phyloP scores from a whole-genome alignment of 2,329 filamentous ascomycete genomes.

The Colletotrichum caudatum region DNA sequence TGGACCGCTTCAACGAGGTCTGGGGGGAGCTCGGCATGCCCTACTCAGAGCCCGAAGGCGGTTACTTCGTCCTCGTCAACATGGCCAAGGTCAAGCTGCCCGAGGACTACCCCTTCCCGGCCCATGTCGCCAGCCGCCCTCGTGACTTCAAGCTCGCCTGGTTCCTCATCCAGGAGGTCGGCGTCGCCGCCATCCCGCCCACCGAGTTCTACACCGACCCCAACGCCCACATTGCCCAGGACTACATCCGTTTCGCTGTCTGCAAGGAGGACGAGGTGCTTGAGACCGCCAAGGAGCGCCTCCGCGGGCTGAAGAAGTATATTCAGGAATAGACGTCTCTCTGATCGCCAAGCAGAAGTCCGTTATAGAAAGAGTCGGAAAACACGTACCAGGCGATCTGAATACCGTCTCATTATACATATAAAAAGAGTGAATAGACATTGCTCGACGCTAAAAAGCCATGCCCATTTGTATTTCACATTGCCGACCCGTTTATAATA shows the following conservation, averaged over 20 bases:
- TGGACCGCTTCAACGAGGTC: constrained; percentile 86
- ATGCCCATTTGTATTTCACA: background rate
- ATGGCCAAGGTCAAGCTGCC: constrained; percentile 89
- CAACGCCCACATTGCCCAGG: constrained; percentile 87
- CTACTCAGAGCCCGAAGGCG: constrained; percentile 93
- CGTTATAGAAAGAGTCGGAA: background rate
- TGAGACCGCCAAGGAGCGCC: constrained; percentile 80
- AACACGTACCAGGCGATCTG: background rate
- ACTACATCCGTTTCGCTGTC: constrained; percentile 94
- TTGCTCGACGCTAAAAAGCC: background rate
- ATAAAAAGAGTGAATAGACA: constrained; percentile 22
- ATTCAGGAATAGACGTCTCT: constrained; percentile 54
- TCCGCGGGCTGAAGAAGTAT: constrained; percentile 80
- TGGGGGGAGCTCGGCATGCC: constrained; percentile 81
- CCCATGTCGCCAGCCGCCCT: constrained; percentile 86
- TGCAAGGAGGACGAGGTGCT: constrained; percentile 93
- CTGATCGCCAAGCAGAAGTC: background rate
- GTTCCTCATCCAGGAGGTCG: constrained; percentile 97
- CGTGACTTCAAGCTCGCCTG: constrained; percentile 95
- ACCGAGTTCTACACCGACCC: constrained; percentile 94
- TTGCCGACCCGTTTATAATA: background rate
- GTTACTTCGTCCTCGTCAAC: constrained; percentile 97
- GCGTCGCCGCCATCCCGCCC: constrained; percentile 94
- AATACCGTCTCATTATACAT: background rate
- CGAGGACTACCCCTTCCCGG: constrained; percentile 86